Conservation (phyloP, 2,329 filamentous ascomycete genomes). For the Aspergillus fructus region DNA sequence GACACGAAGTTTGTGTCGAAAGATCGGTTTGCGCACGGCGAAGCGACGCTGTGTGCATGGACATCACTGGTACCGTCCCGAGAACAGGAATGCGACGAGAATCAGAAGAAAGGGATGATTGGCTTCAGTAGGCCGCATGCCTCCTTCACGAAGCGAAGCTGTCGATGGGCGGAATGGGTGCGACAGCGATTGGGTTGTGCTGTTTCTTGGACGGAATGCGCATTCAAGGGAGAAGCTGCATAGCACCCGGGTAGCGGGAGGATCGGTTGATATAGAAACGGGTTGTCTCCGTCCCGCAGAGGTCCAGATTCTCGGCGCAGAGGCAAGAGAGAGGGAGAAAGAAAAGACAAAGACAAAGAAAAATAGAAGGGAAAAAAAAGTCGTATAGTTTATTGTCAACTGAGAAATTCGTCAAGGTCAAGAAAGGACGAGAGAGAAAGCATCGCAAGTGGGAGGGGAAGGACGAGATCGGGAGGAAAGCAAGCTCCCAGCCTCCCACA, state of each 20-base stretch:
- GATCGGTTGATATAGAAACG: constrained; percentile 28
- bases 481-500: constrained; percentile 13
- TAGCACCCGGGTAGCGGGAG: constrained; percentile 20
- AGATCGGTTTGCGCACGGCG: constrained; percentile 42
- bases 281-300: constrained; percentile 15
- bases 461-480: constrained; percentile 19
- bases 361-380: neutral
- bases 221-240: constrained; percentile 26
- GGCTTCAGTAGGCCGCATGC: constrained; percentile 40
- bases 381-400: neutral
- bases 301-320: neutral
- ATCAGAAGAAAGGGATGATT: constrained; percentile 25
- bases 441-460: constrained; percentile 9
- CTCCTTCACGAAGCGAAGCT: constrained; percentile 34
- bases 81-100: constrained; percentile 29
- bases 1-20: constrained; percentile 45
- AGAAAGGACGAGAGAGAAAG: constrained; percentile 6
- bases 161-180: constrained; percentile 16
- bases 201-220: constrained; percentile 20
- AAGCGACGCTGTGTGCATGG: constrained; percentile 36
- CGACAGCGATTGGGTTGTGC: constrained; percentile 1
- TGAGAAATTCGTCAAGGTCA: neutral
- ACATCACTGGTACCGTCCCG: constrained; percentile 38
- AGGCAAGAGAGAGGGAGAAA: neutral
- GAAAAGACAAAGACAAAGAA: neutral